Evolutionary conservation across 805 yeast species (phyloP).

Genomic region (Candida easanensis): DNA sequence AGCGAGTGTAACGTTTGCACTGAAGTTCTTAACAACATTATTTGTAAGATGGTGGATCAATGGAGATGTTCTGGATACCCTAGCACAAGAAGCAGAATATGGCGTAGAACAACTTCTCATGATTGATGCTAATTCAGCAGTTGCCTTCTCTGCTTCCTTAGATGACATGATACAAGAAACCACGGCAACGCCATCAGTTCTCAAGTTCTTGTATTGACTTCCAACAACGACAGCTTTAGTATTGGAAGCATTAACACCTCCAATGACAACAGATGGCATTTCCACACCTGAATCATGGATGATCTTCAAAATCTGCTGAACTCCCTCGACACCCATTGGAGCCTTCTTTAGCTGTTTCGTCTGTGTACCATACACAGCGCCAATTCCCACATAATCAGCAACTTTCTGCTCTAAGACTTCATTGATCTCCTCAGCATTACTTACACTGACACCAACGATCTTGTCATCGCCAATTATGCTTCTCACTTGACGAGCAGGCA

Average conservation of each 20-base stretch:
- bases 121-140: constrained; percentile 29
- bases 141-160: constrained; percentile 48
- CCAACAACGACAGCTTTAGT: constrained; percentile 57
- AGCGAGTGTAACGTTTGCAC: constrained; percentile 84
- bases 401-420: constrained; percentile 42
- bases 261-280: constrained; percentile 71
- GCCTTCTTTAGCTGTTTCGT: constrained; percentile 59
- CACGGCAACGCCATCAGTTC: constrained; percentile 77
- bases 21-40: constrained; percentile 81
- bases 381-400: constrained; percentile 83
- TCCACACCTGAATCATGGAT: constrained; percentile 35
- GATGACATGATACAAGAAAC: constrained; percentile 83
- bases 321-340: constrained; percentile 72
- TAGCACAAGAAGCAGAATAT: too few relatives aligned
- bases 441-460: constrained; percentile 77
- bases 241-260: constrained; percentile 70
- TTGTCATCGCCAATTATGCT: constrained; percentile 66
- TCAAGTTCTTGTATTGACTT: too few relatives aligned
- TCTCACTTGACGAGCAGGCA: constrained; percentile 55
- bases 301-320: constrained; percentile 48
- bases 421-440: constrained; percentile 52
- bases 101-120: too few relatives aligned
- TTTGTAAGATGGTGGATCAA: constrained; percentile 87
- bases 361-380: constrained; percentile 70
- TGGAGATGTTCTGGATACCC: constrained; percentile 39